A percentile compares a stretch with the other conserved stretches of the same genome.
These are phyloP conservation scores for Galerina sulciceps DNA, from an alignment of 768 basidiomycete species.

Conservation along the genomic window DNA sequence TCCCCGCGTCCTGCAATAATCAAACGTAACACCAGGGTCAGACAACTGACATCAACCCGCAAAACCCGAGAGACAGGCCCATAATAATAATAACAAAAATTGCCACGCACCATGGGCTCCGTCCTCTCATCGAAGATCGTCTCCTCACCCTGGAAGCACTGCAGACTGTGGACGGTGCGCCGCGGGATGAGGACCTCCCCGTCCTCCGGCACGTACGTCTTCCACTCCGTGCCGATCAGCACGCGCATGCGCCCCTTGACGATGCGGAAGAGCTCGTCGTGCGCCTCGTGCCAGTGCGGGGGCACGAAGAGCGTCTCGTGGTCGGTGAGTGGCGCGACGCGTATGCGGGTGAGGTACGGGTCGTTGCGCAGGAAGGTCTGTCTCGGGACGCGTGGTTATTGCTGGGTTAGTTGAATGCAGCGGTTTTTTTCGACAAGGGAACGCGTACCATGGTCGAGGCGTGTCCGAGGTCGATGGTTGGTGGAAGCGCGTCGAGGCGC, in stretches of 20 bases:
- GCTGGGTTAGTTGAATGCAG: not conserved
- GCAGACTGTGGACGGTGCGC: conserved; percentile 30
- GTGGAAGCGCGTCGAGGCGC: conserved; percentile 1
- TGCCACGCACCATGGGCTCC: conserved; percentile 30
- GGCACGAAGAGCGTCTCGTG: conserved; percentile 30
- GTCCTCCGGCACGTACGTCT: conserved; percentile 31
- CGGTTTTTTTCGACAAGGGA: not conserved
- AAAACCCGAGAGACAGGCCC: not conserved
- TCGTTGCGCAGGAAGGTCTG: conserved; percentile 36
- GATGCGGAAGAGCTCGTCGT: conserved; percentile 36
- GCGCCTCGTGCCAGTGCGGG: conserved; percentile 37
- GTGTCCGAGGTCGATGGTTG: conserved; percentile 4
- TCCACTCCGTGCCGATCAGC: conserved; percentile 22
- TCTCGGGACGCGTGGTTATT: not conserved
- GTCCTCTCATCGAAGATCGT: conserved; percentile 34
- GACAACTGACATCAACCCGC: not conserved
- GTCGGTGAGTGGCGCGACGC: conserved; percentile 25
- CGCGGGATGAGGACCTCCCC: conserved; percentile 33
- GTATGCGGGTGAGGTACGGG: conserved; percentile 28
- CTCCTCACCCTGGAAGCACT: conserved; percentile 28
- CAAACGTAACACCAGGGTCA: not conserved
- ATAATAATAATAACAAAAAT: too few species aligned
- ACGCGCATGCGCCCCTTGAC: conserved; percentile 33
- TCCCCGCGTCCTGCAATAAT: conserved; percentile 29
- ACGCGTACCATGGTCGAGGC: conserved; percentile 1